Evolutionary conservation across 2,329 filamentous ascomycete genomes (phyloP), one percentile per base, ranked within the genome.

Genomic region (Pseudogymnoascus sp.): DNA sequence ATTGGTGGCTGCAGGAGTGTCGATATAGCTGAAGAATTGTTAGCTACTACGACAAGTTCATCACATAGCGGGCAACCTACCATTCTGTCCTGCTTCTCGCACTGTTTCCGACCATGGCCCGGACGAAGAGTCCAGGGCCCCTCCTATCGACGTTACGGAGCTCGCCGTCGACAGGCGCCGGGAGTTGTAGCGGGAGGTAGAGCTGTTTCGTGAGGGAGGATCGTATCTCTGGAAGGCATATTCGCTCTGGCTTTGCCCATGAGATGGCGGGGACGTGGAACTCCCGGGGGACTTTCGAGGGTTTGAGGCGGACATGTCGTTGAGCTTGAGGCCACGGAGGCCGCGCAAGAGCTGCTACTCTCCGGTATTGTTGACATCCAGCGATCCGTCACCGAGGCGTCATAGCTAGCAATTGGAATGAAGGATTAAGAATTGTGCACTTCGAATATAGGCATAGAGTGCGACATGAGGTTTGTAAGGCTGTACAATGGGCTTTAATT

Each of bases 1-100:
- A 96, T 96, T 3, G 93, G 91, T 28, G 91, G 88, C 72, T 96
- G 90, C 3, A 97, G 83, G n/a, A 97, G 82, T 1, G 91, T 96
- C 7, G 92, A 96, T 69, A 97, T 97, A 66, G 94, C 89, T 91
- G 66, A 11, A 62, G 28, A 18, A 63, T 61, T 69, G 60, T 72
- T 64, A 63, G 59, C 21, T 56, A 7, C 47, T 47, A 18, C 25
- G 14, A 62, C 28, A 44, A 25, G 16, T 62, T 71, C 40, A 63
- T 25, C 37, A 25, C 18, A 23, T n/a, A 10, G 10, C 25, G 16
- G 38, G 16, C 25, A 61, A 73, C 74, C 31, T 74, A 90, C 88
- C 92, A 83, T 96, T 97, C 70, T 92, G 90, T 10, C 88, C 86
- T n/a, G 86, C 84, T 75, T 96, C 92, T 60, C 78, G 81, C 69